Evolutionary conservation across 2,329 filamentous ascomycete genomes (phyloP).

Genomic region (Neofusicoccum cordaticola): DNA sequence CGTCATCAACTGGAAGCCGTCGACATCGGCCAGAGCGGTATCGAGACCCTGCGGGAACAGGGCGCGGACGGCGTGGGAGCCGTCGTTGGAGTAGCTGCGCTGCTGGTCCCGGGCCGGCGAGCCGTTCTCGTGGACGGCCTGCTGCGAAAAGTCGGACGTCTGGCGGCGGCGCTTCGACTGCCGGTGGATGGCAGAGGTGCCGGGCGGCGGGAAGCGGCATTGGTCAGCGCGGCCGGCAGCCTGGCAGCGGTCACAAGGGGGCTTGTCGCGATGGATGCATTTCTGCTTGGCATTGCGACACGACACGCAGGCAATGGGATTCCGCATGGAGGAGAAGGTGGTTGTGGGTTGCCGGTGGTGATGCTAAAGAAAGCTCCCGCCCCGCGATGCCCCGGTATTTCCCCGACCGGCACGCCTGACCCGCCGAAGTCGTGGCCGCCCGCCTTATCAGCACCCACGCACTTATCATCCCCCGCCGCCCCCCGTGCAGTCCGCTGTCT

Average conservation of each 20-base stretch:
- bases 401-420: background rate
- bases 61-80: conserved; percentile 21
- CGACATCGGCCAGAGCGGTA: conserved; percentile 29
- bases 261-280: conserved; percentile 38
- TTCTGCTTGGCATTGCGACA: conserved; percentile 40
- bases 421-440: conserved; percentile 2
- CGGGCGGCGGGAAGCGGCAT: conserved; percentile 38
- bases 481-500: too few relatives aligned
- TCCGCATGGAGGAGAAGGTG: conserved; percentile 30
- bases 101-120: conserved; percentile 20
- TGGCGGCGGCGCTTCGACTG: conserved; percentile 36
- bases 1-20: conserved; percentile 39
- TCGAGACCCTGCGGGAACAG: conserved; percentile 11
- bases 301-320: conserved; percentile 38
- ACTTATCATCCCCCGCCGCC: too few relatives aligned
- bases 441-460: background rate
- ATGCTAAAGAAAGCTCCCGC: background rate
- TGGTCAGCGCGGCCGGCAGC: conserved; percentile 29
- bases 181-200: conserved; percentile 37
- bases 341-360: background rate
- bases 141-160: conserved; percentile 21
- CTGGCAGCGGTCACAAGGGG: conserved; percentile 40
- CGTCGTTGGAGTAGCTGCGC: conserved; percentile 21
- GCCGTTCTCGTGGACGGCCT: conserved; percentile 13
- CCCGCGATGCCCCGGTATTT: background rate